Evolutionary conservation across 2,329 filamentous ascomycete species (phyloP).

Genomic region (Colletotrichum sp.): DNA sequence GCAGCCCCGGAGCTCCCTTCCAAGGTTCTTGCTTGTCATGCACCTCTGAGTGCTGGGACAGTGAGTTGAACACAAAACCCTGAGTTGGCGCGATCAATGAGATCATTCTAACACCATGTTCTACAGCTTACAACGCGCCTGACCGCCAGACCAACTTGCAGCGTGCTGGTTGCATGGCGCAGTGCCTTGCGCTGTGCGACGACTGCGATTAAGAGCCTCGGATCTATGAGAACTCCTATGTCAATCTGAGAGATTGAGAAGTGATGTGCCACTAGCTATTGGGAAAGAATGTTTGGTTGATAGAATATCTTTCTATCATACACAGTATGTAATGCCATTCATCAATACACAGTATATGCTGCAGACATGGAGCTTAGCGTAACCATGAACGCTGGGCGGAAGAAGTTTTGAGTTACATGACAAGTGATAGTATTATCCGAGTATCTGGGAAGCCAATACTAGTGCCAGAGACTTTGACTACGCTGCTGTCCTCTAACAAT

Average conservation of each 20-base stretch:
- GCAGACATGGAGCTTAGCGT: not conserved
- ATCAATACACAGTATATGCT: not conserved
- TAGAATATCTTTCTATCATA: not conserved
- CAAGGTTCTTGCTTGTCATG: not conserved
- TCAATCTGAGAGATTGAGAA: not conserved
- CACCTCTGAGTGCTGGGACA: not conserved
- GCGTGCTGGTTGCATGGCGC: not conserved
- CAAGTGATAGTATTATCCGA: not conserved
- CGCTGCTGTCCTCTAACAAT: not conserved
- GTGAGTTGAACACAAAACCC: not conserved
- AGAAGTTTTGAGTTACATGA: not conserved
- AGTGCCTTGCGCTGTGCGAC: not conserved
- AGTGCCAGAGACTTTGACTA: not conserved
- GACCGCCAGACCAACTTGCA: not conserved
- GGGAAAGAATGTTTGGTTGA: not conserved
- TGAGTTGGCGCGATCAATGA: not conserved
- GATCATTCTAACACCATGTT: not conserved
- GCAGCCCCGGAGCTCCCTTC: not conserved
- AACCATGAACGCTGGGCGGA: not conserved
- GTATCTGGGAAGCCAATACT: not conserved
- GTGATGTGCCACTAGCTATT: not conserved
- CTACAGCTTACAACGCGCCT: not conserved
- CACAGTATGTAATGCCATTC: not conserved
- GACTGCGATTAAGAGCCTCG: not conserved
- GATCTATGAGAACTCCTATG: not conserved